Percentiles rank a stretch among this genome's conserved stretches.
Evolutionary conservation across 495 filamentous ascomycete species (phyloP).

Genomic region (Trichoderma reesei): DNA sequence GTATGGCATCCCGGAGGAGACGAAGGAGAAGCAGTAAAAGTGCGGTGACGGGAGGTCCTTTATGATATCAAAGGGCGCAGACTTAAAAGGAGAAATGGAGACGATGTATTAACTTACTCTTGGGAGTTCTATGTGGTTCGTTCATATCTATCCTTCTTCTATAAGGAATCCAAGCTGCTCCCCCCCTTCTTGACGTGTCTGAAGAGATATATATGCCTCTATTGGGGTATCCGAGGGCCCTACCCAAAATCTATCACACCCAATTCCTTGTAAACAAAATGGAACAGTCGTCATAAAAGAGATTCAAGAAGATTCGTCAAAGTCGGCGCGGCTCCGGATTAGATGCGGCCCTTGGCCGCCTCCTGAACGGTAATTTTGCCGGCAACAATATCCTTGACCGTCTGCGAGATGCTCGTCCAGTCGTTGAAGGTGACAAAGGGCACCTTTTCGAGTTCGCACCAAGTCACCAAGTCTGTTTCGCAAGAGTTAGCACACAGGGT

Average conservation of each 20-base stretch:
- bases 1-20: conserved; percentile 43
- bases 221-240: not conserved
- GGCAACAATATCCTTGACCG: conserved; percentile 60
- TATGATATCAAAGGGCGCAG: not conserved
- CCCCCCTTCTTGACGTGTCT: not conserved
- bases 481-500: not conserved
- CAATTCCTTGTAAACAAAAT: not conserved
- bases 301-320: not conserved
- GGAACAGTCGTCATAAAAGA: not conserved
- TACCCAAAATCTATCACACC: not conserved
- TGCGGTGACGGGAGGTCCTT: not conserved
- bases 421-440: conserved; percentile 75
- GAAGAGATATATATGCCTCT: not conserved
- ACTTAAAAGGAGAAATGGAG: not conserved
- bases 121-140: not conserved
- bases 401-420: conserved; percentile 64
- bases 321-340: not conserved
- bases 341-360: conserved; percentile 25
- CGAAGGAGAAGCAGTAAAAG: conserved; percentile 32
- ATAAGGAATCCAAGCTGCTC: not conserved
- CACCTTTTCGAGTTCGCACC: conserved; percentile 65
- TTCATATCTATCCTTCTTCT: not conserved
- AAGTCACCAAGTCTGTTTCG: conserved; percentile 62
- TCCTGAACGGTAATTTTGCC: conserved; percentile 44
- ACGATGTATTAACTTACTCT: not conserved